These are phyloP conservation scores for Phoma sp. DNA, from an alignment of 2,329 filamentous ascomycete species.

Conservation along the genomic window DNA sequence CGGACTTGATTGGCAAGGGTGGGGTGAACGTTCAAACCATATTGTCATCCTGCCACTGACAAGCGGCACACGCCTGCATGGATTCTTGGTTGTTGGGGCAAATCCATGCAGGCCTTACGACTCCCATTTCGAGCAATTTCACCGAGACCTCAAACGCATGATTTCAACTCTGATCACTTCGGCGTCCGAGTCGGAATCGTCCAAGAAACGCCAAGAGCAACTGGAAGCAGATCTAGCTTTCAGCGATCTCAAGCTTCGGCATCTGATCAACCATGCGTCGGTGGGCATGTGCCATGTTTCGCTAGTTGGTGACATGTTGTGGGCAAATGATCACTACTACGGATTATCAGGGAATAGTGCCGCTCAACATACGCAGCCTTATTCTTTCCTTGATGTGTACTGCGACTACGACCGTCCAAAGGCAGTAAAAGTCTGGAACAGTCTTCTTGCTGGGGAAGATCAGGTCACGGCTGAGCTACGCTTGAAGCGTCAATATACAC, in stretches of 20 bases:
- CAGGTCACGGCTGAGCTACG: slow-evolving; percentile 38
- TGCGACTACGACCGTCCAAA: slow-evolving; percentile 35
- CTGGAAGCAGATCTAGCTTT: slow-evolving; percentile 44
- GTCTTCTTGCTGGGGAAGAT: slow-evolving; percentile 31
- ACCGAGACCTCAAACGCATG: slow-evolving; percentile 41
- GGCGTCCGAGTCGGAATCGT: slow-evolving; percentile 29
- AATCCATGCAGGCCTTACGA: slow-evolving; percentile 46
- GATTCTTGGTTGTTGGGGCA: slow-evolving; percentile 43
- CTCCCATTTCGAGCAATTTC: slow-evolving; percentile 38
- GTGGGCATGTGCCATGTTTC: slow-evolving; percentile 44
- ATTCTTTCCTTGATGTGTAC: slow-evolving; percentile 36
- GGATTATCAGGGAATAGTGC: slow-evolving; percentile 30
- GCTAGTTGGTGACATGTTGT: slow-evolving; percentile 38
- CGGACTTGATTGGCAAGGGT: slow-evolving; percentile 37
- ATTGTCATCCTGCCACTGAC: slow-evolving; percentile 38
- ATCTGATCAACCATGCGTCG: slow-evolving; percentile 44
- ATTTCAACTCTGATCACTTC: slow-evolving; percentile 37
- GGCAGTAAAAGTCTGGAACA: slow-evolving; percentile 33
- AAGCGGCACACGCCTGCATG: slow-evolving; percentile 29
- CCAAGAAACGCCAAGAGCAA: slow-evolving; percentile 34
- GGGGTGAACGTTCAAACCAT: slow-evolving; percentile 30
- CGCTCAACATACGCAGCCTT: slow-evolving; percentile 21
- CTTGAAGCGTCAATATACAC: slow-evolving; percentile 38
- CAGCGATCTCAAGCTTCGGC: slow-evolving; percentile 43
- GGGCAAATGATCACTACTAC: slow-evolving; percentile 46